phyloP scores from a whole-genome alignment of 768 basidiomycete genomes.

The Mycena galopus region DNA sequence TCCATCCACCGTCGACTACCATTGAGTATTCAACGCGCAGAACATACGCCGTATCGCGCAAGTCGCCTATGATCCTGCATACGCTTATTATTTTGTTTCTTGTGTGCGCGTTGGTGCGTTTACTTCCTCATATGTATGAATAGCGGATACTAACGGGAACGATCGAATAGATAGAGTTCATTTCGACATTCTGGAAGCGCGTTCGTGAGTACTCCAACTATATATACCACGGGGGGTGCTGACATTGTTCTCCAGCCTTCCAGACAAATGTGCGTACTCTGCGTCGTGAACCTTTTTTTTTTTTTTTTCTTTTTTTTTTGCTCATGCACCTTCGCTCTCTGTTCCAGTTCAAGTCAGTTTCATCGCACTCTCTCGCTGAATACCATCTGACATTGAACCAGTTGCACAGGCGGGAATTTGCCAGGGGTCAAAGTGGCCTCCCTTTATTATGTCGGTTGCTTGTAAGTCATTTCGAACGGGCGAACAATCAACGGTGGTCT shows the following conservation, averaged over 20 bases:
- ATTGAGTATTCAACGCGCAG: not conserved
- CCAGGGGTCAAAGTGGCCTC: slow-evolving; percentile 17
- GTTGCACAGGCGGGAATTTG: slow-evolving; percentile 10
- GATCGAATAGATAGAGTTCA: not conserved
- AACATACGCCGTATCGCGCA: slow-evolving; percentile 29
- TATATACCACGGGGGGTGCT: not conserved
- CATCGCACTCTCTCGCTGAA: not conserved
- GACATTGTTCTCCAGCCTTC: not conserved
- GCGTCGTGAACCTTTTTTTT: not conserved
- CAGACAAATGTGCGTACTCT: not conserved
- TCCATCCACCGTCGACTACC: not conserved
- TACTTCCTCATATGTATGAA: not conserved
- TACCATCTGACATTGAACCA: not conserved
- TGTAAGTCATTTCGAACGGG: not conserved
- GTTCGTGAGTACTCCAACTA: slow-evolving; percentile 8
- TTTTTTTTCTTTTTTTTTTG: no score
- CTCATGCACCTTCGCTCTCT: not conserved
- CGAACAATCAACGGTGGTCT: not conserved
- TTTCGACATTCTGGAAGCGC: slow-evolving; percentile 12
- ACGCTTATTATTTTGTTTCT: slow-evolving; percentile 8
- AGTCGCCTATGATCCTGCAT: slow-evolving; percentile 1
- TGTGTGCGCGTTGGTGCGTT: not conserved
- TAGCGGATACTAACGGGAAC: not conserved
- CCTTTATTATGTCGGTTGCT: slow-evolving; percentile 15
- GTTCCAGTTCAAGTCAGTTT: not conserved